Base-by-base conservation (phyloP, 331 rosid species). In the Quercus phellos region DNA sequence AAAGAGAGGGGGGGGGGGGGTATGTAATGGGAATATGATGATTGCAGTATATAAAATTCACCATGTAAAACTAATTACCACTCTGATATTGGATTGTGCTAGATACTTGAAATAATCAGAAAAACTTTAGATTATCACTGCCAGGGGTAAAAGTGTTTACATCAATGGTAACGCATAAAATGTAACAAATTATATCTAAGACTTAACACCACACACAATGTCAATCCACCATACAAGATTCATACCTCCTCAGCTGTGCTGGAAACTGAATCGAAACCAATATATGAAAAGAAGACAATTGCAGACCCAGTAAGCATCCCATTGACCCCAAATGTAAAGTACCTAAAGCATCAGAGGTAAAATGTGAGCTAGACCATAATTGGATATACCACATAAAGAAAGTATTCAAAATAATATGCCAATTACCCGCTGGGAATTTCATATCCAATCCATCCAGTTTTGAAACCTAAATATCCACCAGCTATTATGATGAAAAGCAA, bases 171-270 rank as follows among this genome's bases (percentile, higher is more conserved):
- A 68, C 58, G 19, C 10, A 55, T 42, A 34, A 6, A 70, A 34
- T 4, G 51, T n/a, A 56, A 63, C 17, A 77, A 16, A 70, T 51
- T n/a, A 74, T 42, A 54, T 61, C 38, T 46, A 66, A 73, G 69
- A 72, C 18, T 51, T 8, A 59, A 74, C 32, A 34, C 27, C 38
- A 58, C 17, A 42, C 43, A 63, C 70, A 74, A 51, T 38, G 51
- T 24, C 35, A 69, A 68, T 73, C 54, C 69, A 29, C 58, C 71
- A 18, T 2, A 59, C 50, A 82, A 71, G 73, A 51, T 59, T 71
- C 63, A 51, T 87, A 92, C 99, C 97, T 94, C 99, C 82, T 94
- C 97, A 56, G 97, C 97, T 16, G 97, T 90, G 84, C 97, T 89
- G 59, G 86, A 87, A 59, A 94, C 97, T 35, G 98, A 70, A 87